phyloP scores from a whole-genome alignment of 805 yeast species.

The Wickerhamomyces rabaulensis region DNA sequence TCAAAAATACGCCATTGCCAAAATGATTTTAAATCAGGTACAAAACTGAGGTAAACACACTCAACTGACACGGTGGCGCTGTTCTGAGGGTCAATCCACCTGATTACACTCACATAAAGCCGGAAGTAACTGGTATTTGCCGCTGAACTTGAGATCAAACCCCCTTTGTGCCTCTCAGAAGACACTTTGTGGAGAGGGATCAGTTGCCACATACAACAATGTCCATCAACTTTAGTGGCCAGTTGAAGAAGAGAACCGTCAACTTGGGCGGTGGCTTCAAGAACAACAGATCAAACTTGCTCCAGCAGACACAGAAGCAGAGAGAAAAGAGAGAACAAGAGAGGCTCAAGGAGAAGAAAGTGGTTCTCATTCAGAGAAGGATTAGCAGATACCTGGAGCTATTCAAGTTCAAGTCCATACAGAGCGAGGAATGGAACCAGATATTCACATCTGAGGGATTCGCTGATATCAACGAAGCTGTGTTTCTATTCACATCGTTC shows the following conservation, averaged over 20 bases:
- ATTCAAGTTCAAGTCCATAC: conserved; percentile 18
- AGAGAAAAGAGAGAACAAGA: conserved; percentile 59
- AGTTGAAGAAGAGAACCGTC: conserved; percentile 48
- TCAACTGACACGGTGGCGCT: background rate
- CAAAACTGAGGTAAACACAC: background rate
- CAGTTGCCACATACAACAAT: background rate
- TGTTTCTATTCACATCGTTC: conserved; percentile 28
- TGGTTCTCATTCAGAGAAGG: conserved; percentile 42
- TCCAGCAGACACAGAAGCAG: conserved; percentile 63
- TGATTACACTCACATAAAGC: background rate
- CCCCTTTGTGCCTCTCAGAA: background rate
- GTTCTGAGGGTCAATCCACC: no score
- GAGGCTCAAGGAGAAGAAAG: conserved; percentile 45
- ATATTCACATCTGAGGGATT: background rate
- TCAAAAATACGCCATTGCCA: background rate
- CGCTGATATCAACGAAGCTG: conserved; percentile 1
- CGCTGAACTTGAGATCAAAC: background rate
- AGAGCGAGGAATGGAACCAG: conserved; percentile 20
- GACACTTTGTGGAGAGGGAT: background rate
- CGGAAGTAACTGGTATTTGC: background rate
- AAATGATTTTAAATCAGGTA: background rate
- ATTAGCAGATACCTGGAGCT: conserved; percentile 37
- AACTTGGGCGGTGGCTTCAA: conserved; percentile 48
- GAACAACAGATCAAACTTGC: conserved; percentile 34
- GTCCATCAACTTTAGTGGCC: conserved; percentile 61